Evolutionary conservation across 2,329 filamentous ascomycete genomes (phyloP), one percentile per base, ranked within the genome.

Genomic region (Corynespora cassiicola): DNA sequence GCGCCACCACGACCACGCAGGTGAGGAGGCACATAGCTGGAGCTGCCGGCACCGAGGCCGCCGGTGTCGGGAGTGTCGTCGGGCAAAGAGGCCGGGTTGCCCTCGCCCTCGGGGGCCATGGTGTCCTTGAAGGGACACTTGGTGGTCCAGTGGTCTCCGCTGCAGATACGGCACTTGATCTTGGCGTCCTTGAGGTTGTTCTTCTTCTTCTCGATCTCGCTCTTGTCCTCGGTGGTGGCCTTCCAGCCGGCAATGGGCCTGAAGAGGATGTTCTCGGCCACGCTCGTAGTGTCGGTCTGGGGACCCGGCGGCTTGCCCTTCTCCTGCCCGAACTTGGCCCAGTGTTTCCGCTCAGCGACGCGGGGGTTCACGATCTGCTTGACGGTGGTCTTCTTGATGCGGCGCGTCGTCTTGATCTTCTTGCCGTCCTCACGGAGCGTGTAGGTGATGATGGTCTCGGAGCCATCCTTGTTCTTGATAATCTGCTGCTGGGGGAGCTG

Each of bases 61-160:
- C 83, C 87, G 28, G 54, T 58, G 19, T 62, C 74, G 32, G 71
- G 71, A 31, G 70, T 76, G 16, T 73, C 77, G 31, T 70, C 72
- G 18, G 72, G 76, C 28, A 67, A 72, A 22, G 65, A 62, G 28
- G 78, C 79, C 16, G 71, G 70, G 15, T 67, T 66, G 24, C 65
- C 67, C 50, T 73, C 75, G 51, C 74, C 74, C 46, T 91, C 83
- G 23, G 88, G 94, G 22, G 92, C 90, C 90, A 99, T 96, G 61
- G 92, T 99, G 71, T 97, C 94, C 80, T 97, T 99, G 86, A 96
- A 99, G 22, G 94, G 94, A 84, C 94, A 99, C 71, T 94, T 87
- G 56, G 92, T 92, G 26, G 94, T 99, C 80, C 97, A 99, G 84
- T 99, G 94, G 79, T 99, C 94, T 68, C 92, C 94, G 69, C 86